Base-by-base conservation (phyloP, 805 yeast species). In the Wickerhamomyces strasburgensis region DNA sequence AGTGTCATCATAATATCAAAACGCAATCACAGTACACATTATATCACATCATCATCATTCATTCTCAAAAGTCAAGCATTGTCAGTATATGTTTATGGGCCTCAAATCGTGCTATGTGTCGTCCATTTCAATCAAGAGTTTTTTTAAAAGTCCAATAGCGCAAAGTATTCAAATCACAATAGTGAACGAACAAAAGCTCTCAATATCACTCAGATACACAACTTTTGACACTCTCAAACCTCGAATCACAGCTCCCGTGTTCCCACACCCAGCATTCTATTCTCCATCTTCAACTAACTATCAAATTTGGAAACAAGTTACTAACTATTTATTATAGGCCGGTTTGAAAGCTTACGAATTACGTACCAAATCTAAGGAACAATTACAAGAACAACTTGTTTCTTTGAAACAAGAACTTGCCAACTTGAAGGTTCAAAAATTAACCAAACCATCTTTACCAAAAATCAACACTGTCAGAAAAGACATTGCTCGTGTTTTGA, bases 391-490 rank as follows among this genome's bases (percentile, higher is more conserved):
- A 65, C 93, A 89, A 78, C 84, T 93, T 69, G 83, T 80, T 63
- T 96, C 89, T 70, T 83, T 88, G 72, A 93, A 89, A 84, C 85
- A 86, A 73, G 96, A 88, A 75, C 83, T 93, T 66, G 89, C 97
- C 62, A 73, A 80, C 68, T 84, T 93, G 72, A 88, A 88, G 75
- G 97, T 87, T 67, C 96, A 90, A 79, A 85, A 88, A 70, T 77
- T 86, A 70, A 80, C 87, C 63, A 84, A 80, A 67, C 88, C 94
- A 65, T 82, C 94, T 64, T 76, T 88, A 64, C 95, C 96, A 80
- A 86, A 84, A 77, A 89, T 93, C 75, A 82, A 84, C 79, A 83
- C 90, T 56, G 96, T 88, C 65, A 87, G 97, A 82, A 93, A 90
- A 81, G 80, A 87, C 78, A 90, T 93, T 70, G 99, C 99, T 64